Evolutionary conservation across 1,284 basidiomycete genomes (phyloP).

Genomic region (Microbotryum saponariae): DNA sequence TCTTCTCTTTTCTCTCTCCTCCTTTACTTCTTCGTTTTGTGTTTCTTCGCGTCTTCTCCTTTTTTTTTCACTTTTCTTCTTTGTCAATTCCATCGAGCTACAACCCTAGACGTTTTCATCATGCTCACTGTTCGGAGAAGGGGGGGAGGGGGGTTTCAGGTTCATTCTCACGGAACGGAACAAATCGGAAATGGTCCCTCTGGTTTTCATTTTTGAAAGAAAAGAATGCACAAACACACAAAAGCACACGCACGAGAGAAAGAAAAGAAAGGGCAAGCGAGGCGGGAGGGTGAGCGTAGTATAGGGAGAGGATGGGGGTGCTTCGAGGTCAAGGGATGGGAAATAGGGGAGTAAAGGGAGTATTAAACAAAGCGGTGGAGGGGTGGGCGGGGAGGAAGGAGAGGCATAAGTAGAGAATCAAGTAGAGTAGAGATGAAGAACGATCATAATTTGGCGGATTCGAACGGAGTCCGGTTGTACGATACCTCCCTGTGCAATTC

Average conservation of each 20-base stretch:
- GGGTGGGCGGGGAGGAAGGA: not conserved
- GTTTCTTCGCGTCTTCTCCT: not conserved
- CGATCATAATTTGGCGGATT: constrained; percentile 19
- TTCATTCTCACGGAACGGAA: too few relatives aligned
- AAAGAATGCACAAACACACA: too few relatives aligned
- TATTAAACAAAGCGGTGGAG: too few relatives aligned
- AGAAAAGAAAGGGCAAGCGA: not conserved
- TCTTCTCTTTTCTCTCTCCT: not conserved
- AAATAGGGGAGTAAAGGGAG: not conserved
- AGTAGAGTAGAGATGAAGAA: not conserved
- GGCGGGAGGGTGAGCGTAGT: not conserved
- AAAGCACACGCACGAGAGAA: not conserved
- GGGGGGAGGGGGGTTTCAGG: too few relatives aligned
- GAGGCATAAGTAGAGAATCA: not conserved
- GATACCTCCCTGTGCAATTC: constrained; percentile 48
- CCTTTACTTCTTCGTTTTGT: not conserved
- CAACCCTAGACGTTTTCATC: too few relatives aligned
- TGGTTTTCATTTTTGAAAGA: too few relatives aligned
- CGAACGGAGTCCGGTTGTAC: constrained; percentile 44
- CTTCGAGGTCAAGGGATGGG: not conserved
- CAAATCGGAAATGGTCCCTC: too few relatives aligned
- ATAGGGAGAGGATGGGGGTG: not conserved
- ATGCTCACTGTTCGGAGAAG: too few relatives aligned
- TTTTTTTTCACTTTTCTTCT: not conserved
- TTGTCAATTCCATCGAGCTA: too few relatives aligned